phyloP scores from a whole-genome alignment of 805 yeast species.

The Yarrowia yakushimensis region DNA sequence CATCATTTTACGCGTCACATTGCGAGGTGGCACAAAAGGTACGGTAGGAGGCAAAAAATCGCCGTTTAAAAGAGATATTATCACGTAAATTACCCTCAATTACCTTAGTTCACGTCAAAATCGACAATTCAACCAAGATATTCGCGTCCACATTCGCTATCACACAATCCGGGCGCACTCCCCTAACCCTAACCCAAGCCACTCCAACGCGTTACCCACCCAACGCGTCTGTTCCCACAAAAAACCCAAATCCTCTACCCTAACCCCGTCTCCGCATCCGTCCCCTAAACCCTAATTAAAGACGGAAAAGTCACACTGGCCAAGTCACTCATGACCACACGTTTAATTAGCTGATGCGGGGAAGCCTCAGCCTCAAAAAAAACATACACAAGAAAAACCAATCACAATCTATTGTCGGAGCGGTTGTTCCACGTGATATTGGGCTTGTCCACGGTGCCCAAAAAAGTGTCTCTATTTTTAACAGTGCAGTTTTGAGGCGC shows the following conservation, averaged over 20 bases:
- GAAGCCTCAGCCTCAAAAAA: too few relatives aligned
- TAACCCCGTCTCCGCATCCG: constrained; percentile 12
- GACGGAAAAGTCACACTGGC: constrained; percentile 10
- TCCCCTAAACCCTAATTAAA: background rate
- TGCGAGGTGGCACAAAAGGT: too few relatives aligned
- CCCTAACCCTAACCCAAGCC: background rate
- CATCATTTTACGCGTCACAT: background rate
- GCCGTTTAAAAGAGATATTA: too few relatives aligned
- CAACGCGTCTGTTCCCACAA: background rate
- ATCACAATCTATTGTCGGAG: too few relatives aligned
- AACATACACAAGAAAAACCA: too few relatives aligned
- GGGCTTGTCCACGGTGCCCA: too few relatives aligned
- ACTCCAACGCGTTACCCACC: constrained; percentile 15
- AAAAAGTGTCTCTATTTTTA: constrained; percentile 8
- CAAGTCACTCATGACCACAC: background rate
- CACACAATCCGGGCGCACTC: background rate
- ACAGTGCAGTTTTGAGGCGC: constrained; percentile 10
- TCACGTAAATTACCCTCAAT: too few relatives aligned
- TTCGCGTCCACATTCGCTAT: too few relatives aligned
- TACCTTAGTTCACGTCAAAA: too few relatives aligned
- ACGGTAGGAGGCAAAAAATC: too few relatives aligned
- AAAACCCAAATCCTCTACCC: background rate
- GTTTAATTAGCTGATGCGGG: background rate
- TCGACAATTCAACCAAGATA: too few relatives aligned
- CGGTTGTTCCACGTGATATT: too few relatives aligned